Percentiles rank a stretch among this genome's conserved stretches.
Conservation (phyloP, 2,329 filamentous ascomycete genomes). For the Aspergillus neoniger region DNA sequence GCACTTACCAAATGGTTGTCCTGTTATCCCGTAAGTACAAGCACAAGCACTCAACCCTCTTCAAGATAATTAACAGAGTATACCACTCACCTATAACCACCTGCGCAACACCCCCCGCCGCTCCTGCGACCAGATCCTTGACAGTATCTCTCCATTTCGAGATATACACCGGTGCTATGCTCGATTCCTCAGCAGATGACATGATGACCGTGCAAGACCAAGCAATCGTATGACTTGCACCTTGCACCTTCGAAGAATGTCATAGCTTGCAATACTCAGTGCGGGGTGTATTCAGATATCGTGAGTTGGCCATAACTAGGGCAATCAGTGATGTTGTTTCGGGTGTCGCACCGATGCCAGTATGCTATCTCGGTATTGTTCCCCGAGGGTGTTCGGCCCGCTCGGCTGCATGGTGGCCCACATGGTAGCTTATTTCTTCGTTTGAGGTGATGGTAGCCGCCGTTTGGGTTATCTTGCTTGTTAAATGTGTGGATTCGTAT, state of each 20-base stretch:
- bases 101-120: not conserved
- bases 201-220: not conserved
- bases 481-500: no score
- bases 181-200: not conserved
- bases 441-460: not conserved
- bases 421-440: not conserved
- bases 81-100: not conserved
- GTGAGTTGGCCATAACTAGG: not conserved
- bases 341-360: not conserved
- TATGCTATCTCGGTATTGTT: not conserved
- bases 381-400: not conserved
- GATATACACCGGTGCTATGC: not conserved
- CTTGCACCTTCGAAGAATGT: not conserved
- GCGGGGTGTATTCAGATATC: not conserved
- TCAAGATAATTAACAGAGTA: no score
- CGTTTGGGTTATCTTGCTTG: no score
- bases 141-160: not conserved
- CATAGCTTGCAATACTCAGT: not conserved
- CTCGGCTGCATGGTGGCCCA: not conserved
- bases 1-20: conserved; percentile 4
- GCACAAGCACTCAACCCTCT: no score
- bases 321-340: not conserved
- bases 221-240: not conserved
- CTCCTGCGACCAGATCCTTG: not conserved
- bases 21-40: not conserved